Evolutionary conservation across 768 basidiomycete species (phyloP).

Genomic region (Tricholoma flavovirens): DNA sequence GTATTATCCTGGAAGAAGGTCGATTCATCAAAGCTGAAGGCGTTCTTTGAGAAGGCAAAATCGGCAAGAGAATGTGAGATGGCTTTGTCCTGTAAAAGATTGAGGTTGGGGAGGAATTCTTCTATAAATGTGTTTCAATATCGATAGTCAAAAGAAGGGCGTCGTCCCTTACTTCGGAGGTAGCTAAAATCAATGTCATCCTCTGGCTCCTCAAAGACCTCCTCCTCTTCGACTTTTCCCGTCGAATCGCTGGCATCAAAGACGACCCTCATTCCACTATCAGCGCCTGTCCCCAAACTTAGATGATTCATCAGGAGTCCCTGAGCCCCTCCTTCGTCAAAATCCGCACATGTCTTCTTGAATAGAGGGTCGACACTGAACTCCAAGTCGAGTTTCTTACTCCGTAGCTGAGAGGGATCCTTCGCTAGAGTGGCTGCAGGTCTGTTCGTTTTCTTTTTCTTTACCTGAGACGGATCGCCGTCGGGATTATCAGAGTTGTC

Average conservation of each 20-base stretch:
- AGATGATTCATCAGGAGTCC: slow-evolving; percentile 97
- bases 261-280: slow-evolving; percentile 82
- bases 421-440: slow-evolving; percentile 88
- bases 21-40: slow-evolving; percentile 55
- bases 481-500: slow-evolving; percentile 66
- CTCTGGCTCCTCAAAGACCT: slow-evolving; percentile 64
- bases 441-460: slow-evolving; percentile 62
- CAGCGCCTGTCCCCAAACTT: slow-evolving; percentile 65
- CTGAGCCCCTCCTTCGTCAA: slow-evolving; percentile 96
- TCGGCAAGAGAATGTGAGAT: slow-evolving; percentile 77
- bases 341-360: slow-evolving; percentile 96
- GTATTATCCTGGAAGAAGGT: slow-evolving; percentile 56
- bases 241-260: slow-evolving; percentile 95
- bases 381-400: slow-evolving; percentile 93
- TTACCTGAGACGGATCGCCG: slow-evolving; percentile 53
- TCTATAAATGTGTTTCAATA: slow-evolving; percentile 27
- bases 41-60: slow-evolving; percentile 78
- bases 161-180: slow-evolving; percentile 46
- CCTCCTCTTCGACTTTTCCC: slow-evolving; percentile 73
- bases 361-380: slow-evolving; percentile 96
- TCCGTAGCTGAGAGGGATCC: slow-evolving; percentile 69
- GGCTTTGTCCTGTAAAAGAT: slow-evolving; percentile 55
- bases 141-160: slow-evolving; percentile 4
- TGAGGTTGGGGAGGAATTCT: slow-evolving; percentile 70
- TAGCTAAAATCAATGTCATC: slow-evolving; percentile 61